Base-by-base conservation (phyloP, 805 yeast genomes). In the Nakazawaea wyomingensis region DNA sequence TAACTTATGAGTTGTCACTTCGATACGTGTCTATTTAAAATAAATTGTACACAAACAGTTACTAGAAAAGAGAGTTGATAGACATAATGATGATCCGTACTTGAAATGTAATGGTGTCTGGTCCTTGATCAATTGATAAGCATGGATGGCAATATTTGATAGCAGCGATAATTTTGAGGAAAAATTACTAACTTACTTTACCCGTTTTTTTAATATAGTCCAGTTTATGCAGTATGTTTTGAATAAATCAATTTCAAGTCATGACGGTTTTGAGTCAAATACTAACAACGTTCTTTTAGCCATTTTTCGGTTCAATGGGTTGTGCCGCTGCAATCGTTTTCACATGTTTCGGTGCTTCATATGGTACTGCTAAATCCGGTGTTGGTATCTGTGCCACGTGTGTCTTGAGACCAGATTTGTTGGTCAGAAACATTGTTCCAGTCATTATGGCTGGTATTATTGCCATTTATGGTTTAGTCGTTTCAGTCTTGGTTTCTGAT, bases 361-460 rank as follows among this genome's bases (percentile, higher is more conserved):
- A 90, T 69, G 99, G 99, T 74, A 91, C 98, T 53, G 99, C 99
- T 62, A 91, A 91, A 71, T 85, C 96, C 20, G 99, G 99, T 74
- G 96, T 93, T 53, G 99, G 98, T 80, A 90, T 91, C 64, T 91
- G 96, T 74, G 99, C 96, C 64, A 88, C 96, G 53, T 85, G 96
- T 70, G 96, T 90, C 49, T 74, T 91, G 65, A 87, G 96, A 82
- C 99, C 99, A 54, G 99, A 91, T 65, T 77, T 90, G 65, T 72
- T 90, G 62, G 90, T 91, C 57, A 88, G 82, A 72, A 86, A 86
- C 72, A 83, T 90, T 58, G 96, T 91, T 49, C 99, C 99, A 52
- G 97, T 93, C 56, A 81, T 91, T 72, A 91, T 91, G 97, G 97
- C 98, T 52, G 99, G 99, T 91, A 91, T 91, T 63, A 89, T 91